phyloP scores from a whole-genome alignment of 352 stramenopile genomes.

The Pythium angustatum region DNA sequence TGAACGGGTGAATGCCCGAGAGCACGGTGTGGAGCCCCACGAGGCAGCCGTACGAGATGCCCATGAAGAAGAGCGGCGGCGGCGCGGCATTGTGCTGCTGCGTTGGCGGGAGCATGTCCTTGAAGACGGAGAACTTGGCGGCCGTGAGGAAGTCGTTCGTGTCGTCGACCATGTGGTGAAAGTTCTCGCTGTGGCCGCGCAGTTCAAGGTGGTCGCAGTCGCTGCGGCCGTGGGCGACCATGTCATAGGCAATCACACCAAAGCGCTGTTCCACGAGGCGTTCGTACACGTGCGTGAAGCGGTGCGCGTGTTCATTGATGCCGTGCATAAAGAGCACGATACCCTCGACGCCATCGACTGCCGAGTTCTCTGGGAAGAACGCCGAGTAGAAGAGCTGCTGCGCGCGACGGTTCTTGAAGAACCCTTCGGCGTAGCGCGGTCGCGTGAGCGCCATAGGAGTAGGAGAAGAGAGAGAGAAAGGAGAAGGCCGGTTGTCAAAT shows the following conservation, averaged over 20 bases:
- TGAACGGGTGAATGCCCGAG: slow-evolving; percentile 45
- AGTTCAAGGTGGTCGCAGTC: slow-evolving; percentile 40
- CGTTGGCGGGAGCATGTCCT: slow-evolving; percentile 32
- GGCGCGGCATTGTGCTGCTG: slow-evolving; percentile 8
- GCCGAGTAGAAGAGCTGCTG: slow-evolving; percentile 63
- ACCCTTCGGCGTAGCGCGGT: slow-evolving; percentile 33
- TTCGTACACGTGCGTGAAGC: slow-evolving; percentile 62
- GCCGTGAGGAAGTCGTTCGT: slow-evolving; percentile 58
- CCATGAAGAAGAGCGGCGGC: slow-evolving; percentile 55
- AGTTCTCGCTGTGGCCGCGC: slow-evolving; percentile 50
- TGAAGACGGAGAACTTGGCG: slow-evolving; percentile 42
- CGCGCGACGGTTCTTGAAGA: slow-evolving; percentile 45
- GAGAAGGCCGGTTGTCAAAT: background rate
- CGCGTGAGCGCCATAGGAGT: slow-evolving; percentile 7
- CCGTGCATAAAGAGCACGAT: slow-evolving; percentile 67
- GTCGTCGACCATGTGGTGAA: slow-evolving; percentile 70
- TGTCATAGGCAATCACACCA: slow-evolving; percentile 65
- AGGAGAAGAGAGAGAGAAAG: background rate
- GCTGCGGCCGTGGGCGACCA: slow-evolving; percentile 58
- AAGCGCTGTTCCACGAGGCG: slow-evolving; percentile 46
- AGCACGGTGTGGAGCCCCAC: slow-evolving; percentile 62
- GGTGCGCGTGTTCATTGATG: slow-evolving; percentile 60
- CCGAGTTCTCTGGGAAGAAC: slow-evolving; percentile 39
- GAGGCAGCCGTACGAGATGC: slow-evolving; percentile 67
- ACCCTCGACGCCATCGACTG: slow-evolving; percentile 34